phyloP scores from a whole-genome alignment of 352 stramenopile genomes.

The Phytophthora boehmeriae region DNA sequence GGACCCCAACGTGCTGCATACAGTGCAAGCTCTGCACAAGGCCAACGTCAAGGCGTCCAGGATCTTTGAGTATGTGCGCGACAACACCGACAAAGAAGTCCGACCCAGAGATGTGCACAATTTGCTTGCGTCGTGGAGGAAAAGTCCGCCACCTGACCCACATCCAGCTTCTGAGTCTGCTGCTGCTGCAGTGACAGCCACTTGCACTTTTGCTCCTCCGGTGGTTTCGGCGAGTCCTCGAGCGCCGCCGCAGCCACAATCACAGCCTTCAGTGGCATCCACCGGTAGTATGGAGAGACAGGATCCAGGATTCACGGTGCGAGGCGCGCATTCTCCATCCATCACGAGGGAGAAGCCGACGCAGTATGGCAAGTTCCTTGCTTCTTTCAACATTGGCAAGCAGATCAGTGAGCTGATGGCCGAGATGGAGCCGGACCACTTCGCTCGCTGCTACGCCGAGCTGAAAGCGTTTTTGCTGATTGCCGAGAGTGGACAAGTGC shows the following conservation, averaged over 20 bases:
- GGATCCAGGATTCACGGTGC: constrained; percentile 9
- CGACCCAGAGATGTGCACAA: constrained; percentile 32
- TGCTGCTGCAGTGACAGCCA: neutral
- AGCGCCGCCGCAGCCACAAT: neutral
- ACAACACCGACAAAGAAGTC: constrained; percentile 33
- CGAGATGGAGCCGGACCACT: constrained; percentile 26
- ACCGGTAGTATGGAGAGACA: neutral
- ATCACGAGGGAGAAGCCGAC: constrained; percentile 7
- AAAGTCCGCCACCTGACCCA: constrained; percentile 3
- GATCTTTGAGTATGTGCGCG: constrained; percentile 35
- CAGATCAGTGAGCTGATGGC: constrained; percentile 30
- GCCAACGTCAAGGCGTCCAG: constrained; percentile 27
- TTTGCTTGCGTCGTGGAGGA: constrained; percentile 26
- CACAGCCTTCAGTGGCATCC: neutral
- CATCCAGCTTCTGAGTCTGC: neutral
- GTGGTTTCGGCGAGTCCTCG: neutral
- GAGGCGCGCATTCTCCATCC: neutral
- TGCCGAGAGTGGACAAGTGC: constrained; percentile 14
- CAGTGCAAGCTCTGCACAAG: constrained; percentile 26
- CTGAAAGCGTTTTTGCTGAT: constrained; percentile 32
- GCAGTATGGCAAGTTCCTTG: constrained; percentile 35
- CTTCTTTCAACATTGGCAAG: constrained; percentile 34
- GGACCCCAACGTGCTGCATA: constrained; percentile 22
- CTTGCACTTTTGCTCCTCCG: constrained; percentile 1
- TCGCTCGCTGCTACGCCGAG: constrained; percentile 18